A percentile compares a stretch with the other conserved stretches of the same genome.
phyloP scores from a whole-genome alignment of 371 early-diverging fungal species.

The Mortierella sp. region DNA sequence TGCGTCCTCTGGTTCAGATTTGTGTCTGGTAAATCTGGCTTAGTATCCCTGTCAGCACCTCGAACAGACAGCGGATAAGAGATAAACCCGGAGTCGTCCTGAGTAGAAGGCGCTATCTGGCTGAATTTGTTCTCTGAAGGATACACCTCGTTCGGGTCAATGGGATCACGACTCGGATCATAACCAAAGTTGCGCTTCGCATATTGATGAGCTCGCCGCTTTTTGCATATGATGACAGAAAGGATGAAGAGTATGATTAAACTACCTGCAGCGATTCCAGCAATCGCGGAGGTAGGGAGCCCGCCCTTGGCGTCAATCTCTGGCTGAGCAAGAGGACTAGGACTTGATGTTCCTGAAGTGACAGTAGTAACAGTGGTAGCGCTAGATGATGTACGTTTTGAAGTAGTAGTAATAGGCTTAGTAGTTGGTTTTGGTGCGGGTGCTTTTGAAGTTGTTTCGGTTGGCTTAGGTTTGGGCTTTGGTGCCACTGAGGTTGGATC shows the following conservation, averaged over 20 bases:
- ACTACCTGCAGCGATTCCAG: conserved; percentile 42
- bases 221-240: conserved; percentile 37
- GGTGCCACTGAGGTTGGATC: conserved; percentile 10
- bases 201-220: conserved; percentile 22
- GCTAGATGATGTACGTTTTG: neutral
- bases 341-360: neutral
- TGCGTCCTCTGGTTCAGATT: neutral
- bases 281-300: conserved; percentile 35
- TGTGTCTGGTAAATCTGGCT: neutral
- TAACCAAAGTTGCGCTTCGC: conserved; percentile 17
- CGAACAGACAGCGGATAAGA: conserved; percentile 26
- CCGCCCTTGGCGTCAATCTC: neutral
- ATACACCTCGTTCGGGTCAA: conserved; percentile 45
- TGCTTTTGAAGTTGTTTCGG: neutral
- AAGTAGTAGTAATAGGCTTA: neutral
- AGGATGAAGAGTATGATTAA: conserved; percentile 36
- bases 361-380: neutral
- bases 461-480: conserved; percentile 10
- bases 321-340: neutral
- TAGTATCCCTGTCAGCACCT: conserved; percentile 1
- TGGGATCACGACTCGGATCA: conserved; percentile 49
- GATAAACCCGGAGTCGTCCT: conserved; percentile 15
- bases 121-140: conserved; percentile 28
- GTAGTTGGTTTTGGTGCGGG: conserved; percentile 6
- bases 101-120: conserved; percentile 9